phyloP scores from a whole-genome alignment of 257 asterid species.

The Hygrophila difformis region DNA sequence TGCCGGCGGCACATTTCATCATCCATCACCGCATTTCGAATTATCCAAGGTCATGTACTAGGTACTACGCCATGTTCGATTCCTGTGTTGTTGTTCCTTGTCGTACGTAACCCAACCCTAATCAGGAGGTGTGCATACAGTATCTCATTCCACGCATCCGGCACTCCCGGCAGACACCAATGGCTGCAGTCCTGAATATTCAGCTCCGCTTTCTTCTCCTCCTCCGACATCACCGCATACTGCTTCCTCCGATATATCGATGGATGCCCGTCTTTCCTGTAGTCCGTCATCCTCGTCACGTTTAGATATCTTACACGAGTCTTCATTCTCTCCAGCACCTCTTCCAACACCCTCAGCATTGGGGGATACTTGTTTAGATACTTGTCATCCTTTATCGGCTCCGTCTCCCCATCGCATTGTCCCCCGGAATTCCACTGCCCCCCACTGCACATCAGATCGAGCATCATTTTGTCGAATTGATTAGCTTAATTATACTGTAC shows the following conservation, averaged over 20 bases:
- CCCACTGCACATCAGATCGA: conserved; percentile 21
- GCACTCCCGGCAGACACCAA: conserved; percentile 84
- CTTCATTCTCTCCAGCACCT: conserved; percentile 44
- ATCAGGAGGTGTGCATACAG: conserved; percentile 48
- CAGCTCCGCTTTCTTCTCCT: conserved; percentile 31
- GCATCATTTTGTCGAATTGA: background rate
- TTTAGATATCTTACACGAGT: conserved; percentile 47
- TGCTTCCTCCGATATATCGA: conserved; percentile 43
- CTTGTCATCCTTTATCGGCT: conserved; percentile 54
- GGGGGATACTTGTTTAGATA: conserved; percentile 47
- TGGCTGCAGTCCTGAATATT: conserved; percentile 63
- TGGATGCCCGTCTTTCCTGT: conserved; percentile 69
- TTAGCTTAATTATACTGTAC: no score
- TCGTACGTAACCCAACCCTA: no score
- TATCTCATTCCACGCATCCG: conserved; percentile 69
- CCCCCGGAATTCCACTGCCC: conserved; percentile 87
- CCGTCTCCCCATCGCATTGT: conserved; percentile 54
- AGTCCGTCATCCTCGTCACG: conserved; percentile 54
- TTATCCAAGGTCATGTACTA: no score
- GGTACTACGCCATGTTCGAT: no score
- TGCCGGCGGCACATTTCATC: no score
- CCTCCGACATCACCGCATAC: conserved; percentile 19
- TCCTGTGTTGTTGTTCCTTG: conserved; percentile 1
- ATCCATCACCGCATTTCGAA: no score
- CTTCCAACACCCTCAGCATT: conserved; percentile 48